Base-by-base conservation (phyloP, 441 rosid species). In the Flueggea neowawraea region DNA sequence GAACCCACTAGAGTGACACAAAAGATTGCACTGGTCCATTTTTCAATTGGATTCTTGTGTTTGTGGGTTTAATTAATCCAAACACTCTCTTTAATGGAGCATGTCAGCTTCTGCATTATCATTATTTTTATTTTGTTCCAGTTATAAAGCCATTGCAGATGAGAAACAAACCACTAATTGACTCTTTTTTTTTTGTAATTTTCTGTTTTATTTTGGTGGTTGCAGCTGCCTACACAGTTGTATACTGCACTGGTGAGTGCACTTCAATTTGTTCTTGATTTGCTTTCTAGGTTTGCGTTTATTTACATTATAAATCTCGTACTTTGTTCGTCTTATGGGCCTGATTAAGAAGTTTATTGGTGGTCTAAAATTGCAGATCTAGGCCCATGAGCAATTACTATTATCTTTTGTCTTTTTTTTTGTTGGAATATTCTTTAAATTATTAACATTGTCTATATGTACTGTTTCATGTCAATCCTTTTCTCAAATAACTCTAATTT, bases 191-290 rank as follows among this genome's bases (percentile, higher is more conserved):
- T 39, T 60, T 52, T 22, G 28, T 22, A 22, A 22, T 22, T 2
- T 22, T 22, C 28, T 22, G 28, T 13, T 31, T 64, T 54, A 54
- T 12, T 58, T 12, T 33, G 49, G 10, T 67, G 63, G 69, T 58
- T 79, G 91, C 94, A 92, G 97, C 61, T 92, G 72, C 98, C 98
- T 48, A 92, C 98, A 62, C 98, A 92, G 75, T 69, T 66, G 72
- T 92, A 86, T 86, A 88, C 98, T 16, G 98, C 98, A 51, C 72
- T 90, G 80, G 97, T 91, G 82, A 75, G 61, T 39, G 8, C 56
- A 9, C 32, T 32, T 55, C 41, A 36, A 36, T 36, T 36, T 36
- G 41, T 36, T 36, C 41, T 36, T 36, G 41, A 36, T 36, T 36
- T 60, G 31, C 65, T 44, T 14, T 50, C 58, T 22, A 55, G 45